Conservation (phyloP, 83 land plant species). For the Larix sibirica region DNA sequence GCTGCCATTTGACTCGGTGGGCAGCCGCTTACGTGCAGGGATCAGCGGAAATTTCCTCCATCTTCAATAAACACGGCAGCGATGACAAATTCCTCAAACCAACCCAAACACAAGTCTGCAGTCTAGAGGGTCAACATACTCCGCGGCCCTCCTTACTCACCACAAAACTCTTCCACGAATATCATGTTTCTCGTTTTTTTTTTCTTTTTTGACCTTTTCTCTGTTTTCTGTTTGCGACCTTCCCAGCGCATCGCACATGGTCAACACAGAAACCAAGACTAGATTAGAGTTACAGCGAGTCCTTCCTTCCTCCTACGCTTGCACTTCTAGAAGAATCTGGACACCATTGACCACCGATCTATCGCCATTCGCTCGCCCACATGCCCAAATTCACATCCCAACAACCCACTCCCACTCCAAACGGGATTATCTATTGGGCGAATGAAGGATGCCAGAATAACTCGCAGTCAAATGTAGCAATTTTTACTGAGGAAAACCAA, state of each 20-base stretch:
- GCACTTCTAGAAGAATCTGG: neutral
- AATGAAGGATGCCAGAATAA: no score
- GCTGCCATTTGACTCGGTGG: neutral
- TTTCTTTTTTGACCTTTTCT: neutral
- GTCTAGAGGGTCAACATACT: neutral
- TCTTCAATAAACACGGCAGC: neutral
- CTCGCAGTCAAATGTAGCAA: no score
- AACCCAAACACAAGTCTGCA: no score
- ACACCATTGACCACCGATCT: neutral
- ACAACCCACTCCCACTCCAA: no score
- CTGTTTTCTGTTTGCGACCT: no score
- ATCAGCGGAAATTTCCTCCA: neutral
- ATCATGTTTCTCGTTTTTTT: neutral
- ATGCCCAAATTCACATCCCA: no score
- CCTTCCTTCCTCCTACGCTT: neutral
- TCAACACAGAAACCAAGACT: constrained; percentile 1
- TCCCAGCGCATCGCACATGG: neutral
- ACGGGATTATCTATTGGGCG: no score
- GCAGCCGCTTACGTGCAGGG: neutral
- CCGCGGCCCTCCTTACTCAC: no score
- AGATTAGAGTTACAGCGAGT: neutral
- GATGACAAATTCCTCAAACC: neutral
- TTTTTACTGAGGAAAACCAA: no score
- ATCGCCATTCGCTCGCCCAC: no score
- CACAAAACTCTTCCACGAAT: neutral